These are phyloP conservation scores for Cystobasidium onofrii DNA, from an alignment of 768 basidiomycete genomes.

Conservation along the genomic window DNA sequence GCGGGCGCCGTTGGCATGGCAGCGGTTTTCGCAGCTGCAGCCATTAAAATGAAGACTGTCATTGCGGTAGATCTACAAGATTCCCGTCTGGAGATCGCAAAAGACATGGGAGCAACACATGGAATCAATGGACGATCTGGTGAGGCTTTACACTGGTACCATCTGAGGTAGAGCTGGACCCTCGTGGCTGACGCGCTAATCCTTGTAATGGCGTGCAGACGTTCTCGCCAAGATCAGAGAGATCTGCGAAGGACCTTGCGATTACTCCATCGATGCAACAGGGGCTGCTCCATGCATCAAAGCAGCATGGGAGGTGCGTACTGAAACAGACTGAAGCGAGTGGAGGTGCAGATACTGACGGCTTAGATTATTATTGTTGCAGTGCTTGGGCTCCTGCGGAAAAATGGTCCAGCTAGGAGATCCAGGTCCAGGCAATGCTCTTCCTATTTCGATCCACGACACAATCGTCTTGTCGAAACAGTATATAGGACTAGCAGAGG, in stretches of 20 bases:
- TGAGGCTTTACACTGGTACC: too few species aligned
- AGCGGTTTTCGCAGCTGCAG: conserved; percentile 36
- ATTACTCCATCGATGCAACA: conserved; percentile 37
- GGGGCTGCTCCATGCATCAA: conserved; percentile 31
- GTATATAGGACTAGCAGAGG: background rate
- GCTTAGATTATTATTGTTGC: background rate
- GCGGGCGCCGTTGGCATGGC: conserved; percentile 38
- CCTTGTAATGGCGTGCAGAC: background rate
- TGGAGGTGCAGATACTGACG: background rate
- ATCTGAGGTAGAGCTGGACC: too few species aligned
- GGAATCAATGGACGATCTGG: conserved; percentile 24
- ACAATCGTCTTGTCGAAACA: background rate
- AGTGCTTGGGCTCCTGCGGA: background rate
- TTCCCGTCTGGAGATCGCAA: conserved; percentile 33
- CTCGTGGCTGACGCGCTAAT: too few species aligned
- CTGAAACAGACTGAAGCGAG: background rate
- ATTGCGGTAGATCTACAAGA: conserved; percentile 39
- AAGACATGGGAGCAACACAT: conserved; percentile 35
- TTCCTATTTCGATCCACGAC: background rate
- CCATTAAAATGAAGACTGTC: conserved; percentile 29
- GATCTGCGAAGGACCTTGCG: conserved; percentile 22
- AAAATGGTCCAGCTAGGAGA: background rate
- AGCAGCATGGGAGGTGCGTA: conserved; percentile 3
- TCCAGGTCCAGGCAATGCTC: background rate
- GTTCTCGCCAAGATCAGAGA: conserved; percentile 20